Percentiles rank a stretch among this genome's conserved stretches.
phyloP scores from a whole-genome alignment of 129 eudicot genomes.

The Lactuca sativa region DNA sequence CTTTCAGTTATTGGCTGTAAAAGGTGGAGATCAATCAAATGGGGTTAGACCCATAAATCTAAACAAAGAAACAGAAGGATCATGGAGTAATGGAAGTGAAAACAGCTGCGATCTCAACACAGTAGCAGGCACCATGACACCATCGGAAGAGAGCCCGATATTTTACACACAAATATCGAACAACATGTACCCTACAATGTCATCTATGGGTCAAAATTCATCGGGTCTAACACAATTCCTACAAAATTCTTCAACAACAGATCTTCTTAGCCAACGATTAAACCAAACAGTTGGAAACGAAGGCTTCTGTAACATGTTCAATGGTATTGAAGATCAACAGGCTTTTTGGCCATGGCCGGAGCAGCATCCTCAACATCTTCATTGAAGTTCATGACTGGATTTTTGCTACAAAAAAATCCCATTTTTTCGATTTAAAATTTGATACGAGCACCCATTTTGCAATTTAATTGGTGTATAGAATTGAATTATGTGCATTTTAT shows the following conservation, averaged over 20 bases:
- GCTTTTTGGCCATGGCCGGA: conserved; percentile 88
- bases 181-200: conserved; percentile 35
- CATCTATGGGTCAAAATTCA: conserved; percentile 29
- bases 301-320: conserved; percentile 68
- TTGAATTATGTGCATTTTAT: conserved; percentile 31
- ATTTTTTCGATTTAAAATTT: conserved; percentile 18
- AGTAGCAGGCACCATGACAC: conserved; percentile 40
- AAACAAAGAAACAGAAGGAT: conserved; percentile 77
- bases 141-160: conserved; percentile 51
- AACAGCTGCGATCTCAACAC: conserved; percentile 65
- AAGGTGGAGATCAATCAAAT: conserved; percentile 50
- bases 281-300: conserved; percentile 51
- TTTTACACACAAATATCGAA: conserved; percentile 39
- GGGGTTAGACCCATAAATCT: conserved; percentile 67
- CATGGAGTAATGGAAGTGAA: conserved; percentile 97
- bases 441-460: conserved; percentile 46
- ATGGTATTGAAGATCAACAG: conserved; percentile 61
- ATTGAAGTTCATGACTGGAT: conserved; percentile 37
- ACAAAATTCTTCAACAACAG: conserved; percentile 55
- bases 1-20: conserved; percentile 56
- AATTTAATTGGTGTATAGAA: conserved; percentile 46
- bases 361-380: conserved; percentile 53
- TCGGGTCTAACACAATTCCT: conserved; percentile 57
- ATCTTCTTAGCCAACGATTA: conserved; percentile 43
- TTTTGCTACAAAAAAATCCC: conserved; percentile 12